phyloP scores from a whole-genome alignment of 192 early-diverging fungal species.

The Cladochytrium replicatum region DNA sequence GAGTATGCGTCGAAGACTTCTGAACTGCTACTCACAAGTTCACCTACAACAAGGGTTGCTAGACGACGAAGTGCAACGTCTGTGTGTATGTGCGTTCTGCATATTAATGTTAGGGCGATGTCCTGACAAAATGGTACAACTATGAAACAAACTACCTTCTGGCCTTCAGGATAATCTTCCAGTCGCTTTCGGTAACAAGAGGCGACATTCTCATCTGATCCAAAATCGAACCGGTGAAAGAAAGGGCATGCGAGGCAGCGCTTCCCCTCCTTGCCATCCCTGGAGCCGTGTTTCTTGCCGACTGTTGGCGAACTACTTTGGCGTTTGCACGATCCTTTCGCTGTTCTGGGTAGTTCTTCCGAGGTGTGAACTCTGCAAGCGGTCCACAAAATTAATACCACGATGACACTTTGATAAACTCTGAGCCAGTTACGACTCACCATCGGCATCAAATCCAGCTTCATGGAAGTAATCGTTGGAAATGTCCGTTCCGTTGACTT shows the following conservation, averaged over 20 bases:
- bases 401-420: no score
- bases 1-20: background rate
- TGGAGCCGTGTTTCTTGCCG: conserved; percentile 1
- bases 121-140: no score
- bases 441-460: conserved; percentile 21
- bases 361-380: conserved; percentile 4
- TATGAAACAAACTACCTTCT: no score
- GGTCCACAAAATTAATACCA: no score
- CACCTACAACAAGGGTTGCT: conserved; percentile 13
- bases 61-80: conserved; percentile 7
- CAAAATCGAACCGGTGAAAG: background rate
- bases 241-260: background rate
- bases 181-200: conserved; percentile 22
- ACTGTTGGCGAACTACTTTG: background rate
- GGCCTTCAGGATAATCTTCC: conserved; percentile 21
- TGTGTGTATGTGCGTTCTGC: conserved; percentile 13
- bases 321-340: background rate
- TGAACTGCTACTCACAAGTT: background rate
- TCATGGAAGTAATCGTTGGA: conserved; percentile 22
- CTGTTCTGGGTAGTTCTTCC: background rate
- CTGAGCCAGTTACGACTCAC: background rate
- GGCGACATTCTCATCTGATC: background rate
- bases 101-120: background rate
- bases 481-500: conserved; percentile 20
- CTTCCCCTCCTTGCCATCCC: background rate